Evolutionary conservation across 2,329 filamentous ascomycete genomes (phyloP).

Genomic region (Didymella lethalis): DNA sequence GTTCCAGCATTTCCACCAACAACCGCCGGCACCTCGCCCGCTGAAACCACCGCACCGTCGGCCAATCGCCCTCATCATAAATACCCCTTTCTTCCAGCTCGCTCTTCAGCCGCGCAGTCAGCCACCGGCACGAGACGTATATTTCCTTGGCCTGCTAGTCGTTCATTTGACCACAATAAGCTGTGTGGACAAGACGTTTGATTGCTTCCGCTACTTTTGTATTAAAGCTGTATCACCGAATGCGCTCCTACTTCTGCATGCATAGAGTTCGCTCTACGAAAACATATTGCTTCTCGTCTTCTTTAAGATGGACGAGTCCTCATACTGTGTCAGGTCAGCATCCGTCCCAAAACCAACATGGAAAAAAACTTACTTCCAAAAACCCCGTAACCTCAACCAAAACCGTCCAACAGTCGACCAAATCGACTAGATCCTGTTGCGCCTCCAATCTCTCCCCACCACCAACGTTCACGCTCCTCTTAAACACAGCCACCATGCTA

Average conservation of each 20-base stretch:
- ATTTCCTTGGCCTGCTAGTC: background rate
- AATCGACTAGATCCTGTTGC: conserved; percentile 72
- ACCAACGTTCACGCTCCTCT: conserved; percentile 83
- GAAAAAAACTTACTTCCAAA: conserved; percentile 70
- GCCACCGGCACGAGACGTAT: background rate
- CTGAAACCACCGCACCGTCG: background rate
- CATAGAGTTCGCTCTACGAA: conserved; percentile 13
- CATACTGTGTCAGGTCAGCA: conserved; percentile 34
- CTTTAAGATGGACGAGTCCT: conserved; percentile 39
- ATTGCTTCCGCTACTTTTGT: background rate
- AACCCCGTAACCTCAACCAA: conserved; percentile 85
- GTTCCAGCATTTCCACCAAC: background rate
- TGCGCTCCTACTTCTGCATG: background rate
- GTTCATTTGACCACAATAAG: too few species aligned
- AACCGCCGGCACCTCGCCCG: background rate
- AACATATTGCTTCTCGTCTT: conserved; percentile 36
- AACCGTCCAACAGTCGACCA: conserved; percentile 85
- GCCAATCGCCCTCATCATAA: background rate
- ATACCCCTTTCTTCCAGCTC: too few species aligned
- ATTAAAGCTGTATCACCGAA: background rate
- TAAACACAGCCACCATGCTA: conserved; percentile 87
- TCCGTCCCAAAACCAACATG: too few species aligned
- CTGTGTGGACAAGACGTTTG: too few species aligned
- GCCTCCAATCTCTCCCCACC: conserved; percentile 60
- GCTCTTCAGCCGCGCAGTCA: too few species aligned